phyloP scores from a whole-genome alignment of 148 eudicot species.

The Polygonum maritimum region DNA sequence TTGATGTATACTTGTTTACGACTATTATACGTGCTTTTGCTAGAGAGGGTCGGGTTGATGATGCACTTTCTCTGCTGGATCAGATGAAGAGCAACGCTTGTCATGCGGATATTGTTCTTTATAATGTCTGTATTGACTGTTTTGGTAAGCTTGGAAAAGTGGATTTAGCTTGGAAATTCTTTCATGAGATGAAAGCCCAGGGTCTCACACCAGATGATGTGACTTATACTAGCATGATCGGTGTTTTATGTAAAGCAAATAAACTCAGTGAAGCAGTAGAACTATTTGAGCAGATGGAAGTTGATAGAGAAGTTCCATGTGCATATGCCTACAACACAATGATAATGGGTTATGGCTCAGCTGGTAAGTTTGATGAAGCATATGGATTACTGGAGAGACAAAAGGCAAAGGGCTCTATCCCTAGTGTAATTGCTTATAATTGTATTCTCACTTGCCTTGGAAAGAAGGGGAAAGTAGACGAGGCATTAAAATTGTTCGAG shows the following conservation, averaged over 20 bases:
- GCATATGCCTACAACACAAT: constrained; percentile 96
- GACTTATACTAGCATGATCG: constrained; percentile 87
- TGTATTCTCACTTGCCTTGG: constrained; percentile 81
- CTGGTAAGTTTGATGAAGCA: constrained; percentile 80
- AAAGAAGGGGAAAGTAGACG: constrained; percentile 57
- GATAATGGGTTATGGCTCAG: constrained; percentile 94
- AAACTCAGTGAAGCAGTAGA: constrained; percentile 79
- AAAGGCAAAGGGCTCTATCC: constrained; percentile 71
- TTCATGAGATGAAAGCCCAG: constrained; percentile 70
- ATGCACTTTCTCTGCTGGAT: constrained; percentile 76
- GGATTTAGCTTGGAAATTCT: constrained; percentile 98
- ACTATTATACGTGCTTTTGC: constrained; percentile 79
- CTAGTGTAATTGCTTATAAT: constrained; percentile 86
- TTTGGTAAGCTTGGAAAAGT: constrained; percentile 95
- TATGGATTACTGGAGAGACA: constrained; percentile 73
- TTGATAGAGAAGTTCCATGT: constrained; percentile 69
- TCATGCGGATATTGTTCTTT: constrained; percentile 74
- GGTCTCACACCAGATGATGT: constrained; percentile 86
- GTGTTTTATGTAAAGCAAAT: constrained; percentile 71
- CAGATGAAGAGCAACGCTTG: constrained; percentile 78
- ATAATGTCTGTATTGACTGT: constrained; percentile 86
- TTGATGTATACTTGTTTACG: constrained; percentile 73
- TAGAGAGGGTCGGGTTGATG: constrained; percentile 65
- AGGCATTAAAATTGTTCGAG: constrained; percentile 53
- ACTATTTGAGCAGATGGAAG: constrained; percentile 79